Percentiles rank a stretch among this genome's conserved stretches.
phyloP scores from a whole-genome alignment of 2,329 filamentous ascomycete species.

The Hypoxylon sp. region DNA sequence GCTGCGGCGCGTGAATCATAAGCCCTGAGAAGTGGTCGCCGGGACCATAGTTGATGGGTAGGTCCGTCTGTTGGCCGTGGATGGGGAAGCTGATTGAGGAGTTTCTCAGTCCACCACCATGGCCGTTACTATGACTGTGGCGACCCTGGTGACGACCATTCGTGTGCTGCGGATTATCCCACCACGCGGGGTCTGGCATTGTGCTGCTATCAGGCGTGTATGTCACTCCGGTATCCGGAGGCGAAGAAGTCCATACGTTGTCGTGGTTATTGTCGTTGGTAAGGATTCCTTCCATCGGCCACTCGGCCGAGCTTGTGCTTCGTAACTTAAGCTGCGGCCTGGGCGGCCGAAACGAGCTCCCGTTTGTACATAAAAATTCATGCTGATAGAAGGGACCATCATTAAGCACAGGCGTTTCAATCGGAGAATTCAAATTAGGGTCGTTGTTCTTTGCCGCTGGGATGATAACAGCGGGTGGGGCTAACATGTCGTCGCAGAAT shows the following conservation, averaged over 20 bases:
- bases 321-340: conserved; percentile 39
- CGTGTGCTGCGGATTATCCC: conserved; percentile 43
- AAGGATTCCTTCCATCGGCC: conserved; percentile 54
- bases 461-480: conserved; percentile 33
- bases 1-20: conserved; percentile 70
- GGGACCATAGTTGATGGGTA: conserved; percentile 59
- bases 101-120: conserved; percentile 37
- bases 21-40: conserved; percentile 59
- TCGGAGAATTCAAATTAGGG: conserved; percentile 41
- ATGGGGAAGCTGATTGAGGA: conserved; percentile 59
- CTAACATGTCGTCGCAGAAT: conserved; percentile 49
- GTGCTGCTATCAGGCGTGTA: conserved; percentile 42
- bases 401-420: conserved; percentile 47
- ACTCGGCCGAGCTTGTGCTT: conserved; percentile 53
- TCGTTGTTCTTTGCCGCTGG: conserved; percentile 21
- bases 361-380: conserved; percentile 34
- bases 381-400: conserved; percentile 46
- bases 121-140: conserved; percentile 21
- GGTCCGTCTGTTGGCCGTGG: conserved; percentile 59
- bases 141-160: conserved; percentile 16
- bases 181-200: conserved; percentile 48
- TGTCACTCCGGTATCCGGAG: conserved; percentile 16
- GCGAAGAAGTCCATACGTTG: conserved; percentile 30
- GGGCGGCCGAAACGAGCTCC: conserved; percentile 23
- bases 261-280: conserved; percentile 43